Base-by-base conservation (phyloP, 768 basidiomycete species). In the Pholiota molesta region DNA sequence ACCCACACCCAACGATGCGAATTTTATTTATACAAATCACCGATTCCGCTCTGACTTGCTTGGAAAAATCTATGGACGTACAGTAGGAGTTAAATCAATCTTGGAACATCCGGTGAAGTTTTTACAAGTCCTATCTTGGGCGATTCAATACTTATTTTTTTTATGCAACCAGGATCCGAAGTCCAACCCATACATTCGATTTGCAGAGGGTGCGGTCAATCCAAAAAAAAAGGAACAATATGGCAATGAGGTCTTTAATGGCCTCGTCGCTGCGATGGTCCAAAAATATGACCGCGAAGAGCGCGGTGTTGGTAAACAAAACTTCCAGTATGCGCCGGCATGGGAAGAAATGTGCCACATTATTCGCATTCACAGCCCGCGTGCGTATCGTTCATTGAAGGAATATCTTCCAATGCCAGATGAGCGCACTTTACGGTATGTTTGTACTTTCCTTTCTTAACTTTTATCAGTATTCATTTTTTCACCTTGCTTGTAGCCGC, bases 241-340 rank as follows among this genome's bases (percentile, higher is more conserved):
- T 52, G 37, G 69, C 21, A 37, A 62, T 19, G 44, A 62, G 31
- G 57, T 61, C 5, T 59, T 64, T 19, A 57, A 26, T 42, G 59
- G 54, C 0, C 52, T 65, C 1, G 7, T 79, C 0, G 51, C 73
- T 17, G 79, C 74, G 1, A 68, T 78, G 55, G 70, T 74, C 0
- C 28, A 51, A 0, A 59, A 65, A 8, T 17, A 40, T 0, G 77
- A 78, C 13, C 54, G 67, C 1, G 63, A 75, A 21, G 66, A 67
- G 2, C 65, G 69, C 0, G 76, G 75, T 0, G 66, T 71, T 1
- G 76, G 75, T 0, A 66, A 68, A 60, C 76, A 76, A 55, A 79
- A 79, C 52, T 75, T 78, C 63, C 55, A 62, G 5, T 78, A 78
- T 60, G 55, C 72, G 1, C 74, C 75, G 1, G 71, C 62, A 0